A percentile compares a stretch with the other conserved stretches of the same genome.
Conservation (phyloP, 805 yeast genomes). For the Tetrapisispora iriomotensis region DNA sequence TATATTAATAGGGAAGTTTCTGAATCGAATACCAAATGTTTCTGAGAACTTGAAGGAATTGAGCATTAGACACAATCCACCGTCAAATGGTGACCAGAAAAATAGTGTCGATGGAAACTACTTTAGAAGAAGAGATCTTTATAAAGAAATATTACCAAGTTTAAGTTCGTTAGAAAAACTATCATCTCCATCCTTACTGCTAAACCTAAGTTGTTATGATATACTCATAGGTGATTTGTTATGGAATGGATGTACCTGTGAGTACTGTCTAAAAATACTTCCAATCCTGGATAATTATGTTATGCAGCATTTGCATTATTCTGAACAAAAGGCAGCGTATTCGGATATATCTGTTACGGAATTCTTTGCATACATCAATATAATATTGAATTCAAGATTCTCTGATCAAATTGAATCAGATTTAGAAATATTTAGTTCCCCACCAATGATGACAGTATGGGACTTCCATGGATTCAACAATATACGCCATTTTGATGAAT, state of each 20-base stretch:
- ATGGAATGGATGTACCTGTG: conserved; percentile 73
- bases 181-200: conserved; percentile 50
- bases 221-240: conserved; percentile 56
- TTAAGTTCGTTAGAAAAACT: conserved; percentile 35
- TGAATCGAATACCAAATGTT: conserved; percentile 30
- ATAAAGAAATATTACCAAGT: conserved; percentile 39
- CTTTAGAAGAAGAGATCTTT: conserved; percentile 46
- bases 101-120: conserved; percentile 73
- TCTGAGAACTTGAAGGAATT: conserved; percentile 31
- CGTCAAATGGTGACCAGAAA: conserved; percentile 43
- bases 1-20: conserved; percentile 35
- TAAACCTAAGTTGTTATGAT: conserved; percentile 57
- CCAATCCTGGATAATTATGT: conserved; percentile 49
- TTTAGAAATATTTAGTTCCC: conserved; percentile 23
- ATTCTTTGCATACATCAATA: conserved; percentile 44
- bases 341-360: conserved; percentile 55
- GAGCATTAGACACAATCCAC: conserved; percentile 49
- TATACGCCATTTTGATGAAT: conserved; percentile 33
- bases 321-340: conserved; percentile 35
- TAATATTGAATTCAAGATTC: conserved; percentile 32
- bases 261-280: conserved; percentile 41
- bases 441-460: conserved; percentile 35
- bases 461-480: conserved; percentile 39
- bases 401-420: conserved; percentile 20
- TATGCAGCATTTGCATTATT: conserved; percentile 54